Evolutionary conservation across 2,329 filamentous ascomycete species (phyloP).

Genomic region (Diatrype stigma): DNA sequence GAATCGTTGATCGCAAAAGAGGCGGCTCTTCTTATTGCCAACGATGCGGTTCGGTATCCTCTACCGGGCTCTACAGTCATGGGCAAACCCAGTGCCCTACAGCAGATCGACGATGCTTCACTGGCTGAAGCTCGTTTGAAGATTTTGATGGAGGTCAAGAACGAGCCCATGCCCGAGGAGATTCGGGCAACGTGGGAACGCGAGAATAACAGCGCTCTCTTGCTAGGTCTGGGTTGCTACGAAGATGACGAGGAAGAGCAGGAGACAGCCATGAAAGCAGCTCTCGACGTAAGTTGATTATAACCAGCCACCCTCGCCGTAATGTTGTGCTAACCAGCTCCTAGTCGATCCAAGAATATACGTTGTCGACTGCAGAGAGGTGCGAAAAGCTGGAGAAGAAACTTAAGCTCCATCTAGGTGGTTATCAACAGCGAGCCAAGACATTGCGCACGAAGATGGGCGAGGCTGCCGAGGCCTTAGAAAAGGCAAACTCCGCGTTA

Average conservation of each 20-base stretch:
- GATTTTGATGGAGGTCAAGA: constrained; percentile 66
- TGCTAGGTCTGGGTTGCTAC: constrained; percentile 80
- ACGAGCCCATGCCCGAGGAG: constrained; percentile 42
- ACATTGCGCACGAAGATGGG: constrained; percentile 73
- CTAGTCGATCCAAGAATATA: constrained; percentile 66
- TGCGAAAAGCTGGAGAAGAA: constrained; percentile 93
- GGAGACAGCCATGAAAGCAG: constrained; percentile 57
- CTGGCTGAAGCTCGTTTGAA: constrained; percentile 73
- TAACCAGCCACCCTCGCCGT: neutral
- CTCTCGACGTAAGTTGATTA: constrained; percentile 63
- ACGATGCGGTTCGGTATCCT: constrained; percentile 74
- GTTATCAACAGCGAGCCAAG: constrained; percentile 84
- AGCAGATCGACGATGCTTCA: constrained; percentile 64
- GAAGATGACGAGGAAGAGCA: constrained; percentile 69
- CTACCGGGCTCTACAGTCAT: constrained; percentile 63
- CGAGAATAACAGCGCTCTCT: constrained; percentile 50
- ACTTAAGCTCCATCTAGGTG: constrained; percentile 78
- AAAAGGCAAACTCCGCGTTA: constrained; percentile 68
- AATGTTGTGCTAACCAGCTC: constrained; percentile 7
- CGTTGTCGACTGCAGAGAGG: constrained; percentile 70
- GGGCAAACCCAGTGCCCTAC: constrained; percentile 56
- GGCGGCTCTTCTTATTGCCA: constrained; percentile 72
- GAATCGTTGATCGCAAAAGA: constrained; percentile 70
- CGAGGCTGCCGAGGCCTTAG: constrained; percentile 69
- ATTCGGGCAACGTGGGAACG: constrained; percentile 52